A percentile compares a stretch with the other conserved stretches of the same genome.
Evolutionary conservation across 78 protist genomes (phyloP).

Genomic region (Cyanophora paradoxa): DNA sequence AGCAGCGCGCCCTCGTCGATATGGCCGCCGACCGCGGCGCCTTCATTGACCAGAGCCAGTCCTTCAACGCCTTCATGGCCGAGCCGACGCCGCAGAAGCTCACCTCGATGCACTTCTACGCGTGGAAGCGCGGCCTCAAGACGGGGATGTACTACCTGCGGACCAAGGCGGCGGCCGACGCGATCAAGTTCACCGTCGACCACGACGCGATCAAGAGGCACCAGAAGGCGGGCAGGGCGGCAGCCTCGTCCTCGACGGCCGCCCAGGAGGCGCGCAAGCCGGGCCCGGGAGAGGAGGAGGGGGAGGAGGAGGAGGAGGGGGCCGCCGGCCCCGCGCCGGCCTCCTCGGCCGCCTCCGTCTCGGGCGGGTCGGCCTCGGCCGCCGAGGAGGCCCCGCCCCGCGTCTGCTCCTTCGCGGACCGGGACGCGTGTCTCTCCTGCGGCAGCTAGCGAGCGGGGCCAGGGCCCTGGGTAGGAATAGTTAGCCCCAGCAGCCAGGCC

Average conservation of each 20-base stretch:
- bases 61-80: conserved; percentile 71
- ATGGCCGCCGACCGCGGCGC: conserved; percentile 97
- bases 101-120: conserved; percentile 96
- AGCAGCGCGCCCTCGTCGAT: conserved; percentile 83
- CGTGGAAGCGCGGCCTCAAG: conserved; percentile 95
- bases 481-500: no score
- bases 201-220: conserved; percentile 14
- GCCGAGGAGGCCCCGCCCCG: neutral
- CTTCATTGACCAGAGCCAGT: conserved; percentile 86
- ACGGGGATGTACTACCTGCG: conserved; percentile 98
- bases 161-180: conserved; percentile 88
- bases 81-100: conserved; percentile 79
- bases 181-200: conserved; percentile 95
- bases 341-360: conserved; percentile 12
- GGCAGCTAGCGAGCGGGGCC: no score
- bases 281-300: neutral
- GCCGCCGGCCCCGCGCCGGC: neutral
- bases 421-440: conserved; percentile 20
- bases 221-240: neutral
- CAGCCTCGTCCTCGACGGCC: neutral
- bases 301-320: neutral
- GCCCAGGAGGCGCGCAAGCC: neutral
- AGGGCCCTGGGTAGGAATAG: no score
- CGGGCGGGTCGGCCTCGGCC: neutral
- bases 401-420: conserved; percentile 18